These are phyloP conservation scores for Penicillium nucicola DNA, from an alignment of 495 filamentous ascomycete species.

Conservation along the genomic window DNA sequence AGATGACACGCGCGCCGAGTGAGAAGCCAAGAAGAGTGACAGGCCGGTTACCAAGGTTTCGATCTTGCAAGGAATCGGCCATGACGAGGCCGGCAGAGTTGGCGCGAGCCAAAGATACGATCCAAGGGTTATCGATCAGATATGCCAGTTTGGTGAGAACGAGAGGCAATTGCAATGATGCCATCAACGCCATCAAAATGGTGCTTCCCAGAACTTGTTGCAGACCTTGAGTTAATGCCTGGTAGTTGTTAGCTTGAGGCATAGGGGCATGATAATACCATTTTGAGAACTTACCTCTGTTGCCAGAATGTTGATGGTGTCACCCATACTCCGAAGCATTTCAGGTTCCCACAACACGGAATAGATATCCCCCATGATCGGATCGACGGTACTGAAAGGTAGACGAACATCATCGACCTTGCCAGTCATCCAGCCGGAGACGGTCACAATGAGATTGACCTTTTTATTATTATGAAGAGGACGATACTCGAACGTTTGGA, in stretches of 20 bases:
- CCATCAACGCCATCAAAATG: constrained; percentile 84
- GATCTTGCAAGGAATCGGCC: constrained; percentile 88
- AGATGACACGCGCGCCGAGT: constrained; percentile 88
- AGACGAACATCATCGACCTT: constrained; percentile 95
- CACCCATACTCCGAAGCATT: constrained; percentile 95
- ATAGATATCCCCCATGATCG: constrained; percentile 97
- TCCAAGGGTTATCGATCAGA: constrained; percentile 98
- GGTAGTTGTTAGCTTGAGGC: constrained; percentile 11
- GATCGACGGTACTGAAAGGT: constrained; percentile 93
- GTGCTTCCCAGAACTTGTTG: constrained; percentile 95
- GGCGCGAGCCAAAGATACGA: constrained; percentile 86
- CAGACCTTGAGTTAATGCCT: constrained; percentile 92
- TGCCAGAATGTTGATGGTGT: constrained; percentile 96
- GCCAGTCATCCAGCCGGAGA: constrained; percentile 98
- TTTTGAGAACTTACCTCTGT: constrained; percentile 72
- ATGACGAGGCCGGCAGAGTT: constrained; percentile 88
- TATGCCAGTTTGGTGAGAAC: constrained; percentile 94
- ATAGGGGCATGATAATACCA: neutral
- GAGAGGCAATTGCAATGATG: constrained; percentile 87
- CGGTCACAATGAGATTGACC: constrained; percentile 91
- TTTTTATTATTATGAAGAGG: constrained; percentile 97
- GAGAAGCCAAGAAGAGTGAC: constrained; percentile 97
- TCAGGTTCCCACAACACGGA: constrained; percentile 98
- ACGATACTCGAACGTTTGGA: constrained; percentile 94
- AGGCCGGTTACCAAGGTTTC: constrained; percentile 86